A percentile compares a stretch with the other conserved stretches of the same genome.
Conservation (phyloP, 108 stramenopile species). For the Phaeodactylum tricornutum region DNA sequence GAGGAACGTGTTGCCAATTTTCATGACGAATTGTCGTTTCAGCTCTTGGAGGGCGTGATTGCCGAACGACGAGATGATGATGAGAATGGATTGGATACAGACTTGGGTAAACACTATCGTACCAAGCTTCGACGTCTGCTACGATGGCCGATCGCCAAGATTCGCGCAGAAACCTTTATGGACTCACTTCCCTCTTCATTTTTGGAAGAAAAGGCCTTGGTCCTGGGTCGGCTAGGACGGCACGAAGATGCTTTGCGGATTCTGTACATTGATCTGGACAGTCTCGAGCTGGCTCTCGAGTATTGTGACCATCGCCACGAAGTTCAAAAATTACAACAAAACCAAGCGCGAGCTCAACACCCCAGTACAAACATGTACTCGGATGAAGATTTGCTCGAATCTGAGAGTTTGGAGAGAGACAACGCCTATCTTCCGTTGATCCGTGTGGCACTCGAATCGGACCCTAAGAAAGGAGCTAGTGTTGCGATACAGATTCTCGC, state of each 20-base stretch:
- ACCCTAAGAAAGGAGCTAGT: constrained; percentile 47
- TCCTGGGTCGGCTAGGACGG: constrained; percentile 72
- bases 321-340: constrained; percentile 34
- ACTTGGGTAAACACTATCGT: constrained; percentile 59
- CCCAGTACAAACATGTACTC: background rate
- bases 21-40: constrained; percentile 77
- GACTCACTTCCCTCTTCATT: constrained; percentile 66
- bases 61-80: constrained; percentile 68
- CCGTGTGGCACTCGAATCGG: constrained; percentile 69
- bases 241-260: constrained; percentile 83
- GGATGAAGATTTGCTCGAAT: background rate
- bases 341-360: constrained; percentile 11
- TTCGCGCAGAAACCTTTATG: constrained; percentile 65
- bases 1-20: constrained; percentile 53
- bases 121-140: constrained; percentile 60
- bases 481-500: constrained; percentile 78
- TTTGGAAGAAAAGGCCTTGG: constrained; percentile 66
- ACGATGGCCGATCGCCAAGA: constrained; percentile 61
- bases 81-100: constrained; percentile 47
- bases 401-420: constrained; percentile 5
- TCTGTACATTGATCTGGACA: constrained; percentile 60
- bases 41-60: constrained; percentile 81
- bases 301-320: constrained; percentile 79
- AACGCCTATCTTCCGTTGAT: constrained; percentile 81
- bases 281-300: constrained; percentile 74